Evolutionary conservation across 352 stramenopile genomes (phyloP), one percentile per base, ranked within the genome.

Genomic region (Phytopythium litorale): DNA sequence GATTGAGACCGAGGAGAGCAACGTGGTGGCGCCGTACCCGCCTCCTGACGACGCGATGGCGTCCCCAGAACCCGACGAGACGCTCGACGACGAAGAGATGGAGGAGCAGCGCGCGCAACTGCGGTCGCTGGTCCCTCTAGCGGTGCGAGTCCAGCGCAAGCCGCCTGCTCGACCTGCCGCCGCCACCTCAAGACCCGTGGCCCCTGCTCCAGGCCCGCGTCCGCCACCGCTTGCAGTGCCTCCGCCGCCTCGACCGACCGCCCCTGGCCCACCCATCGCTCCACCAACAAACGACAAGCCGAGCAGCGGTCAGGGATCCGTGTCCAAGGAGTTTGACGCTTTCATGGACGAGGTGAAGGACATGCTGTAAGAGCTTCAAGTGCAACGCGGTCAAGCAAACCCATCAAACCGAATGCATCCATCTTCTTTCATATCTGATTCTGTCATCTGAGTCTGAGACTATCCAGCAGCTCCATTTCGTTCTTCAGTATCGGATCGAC

Each of bases 321-420:
- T 78, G 11, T 83, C 79, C 0, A 82, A 74, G 33, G 77, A 88
- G 51, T 89, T 86, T 37, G 79, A 89, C 40, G 67, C 74, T 19
- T 91, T 91, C 68, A 88, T 91, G 71, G 72, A 87, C n/a, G 79
- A 91, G 55, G 78, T 88, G 54, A 77, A 85, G 35, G 70, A 67
- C 12, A 30, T 78, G 53, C 48, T 80, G 21, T 63, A 32, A 32
- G 49, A 57, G 40, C 7, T 6, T 30, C 21, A 33, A 16, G 18
- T 56, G 32, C 30, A 43, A 38, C 18, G 7, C 7, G 50, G 32
- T 48, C 21, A 33, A 19, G 28, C 16, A 7, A 58, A 49, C 35
- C 32, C 28, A 13, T 25, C 23, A 18, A 50, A 51, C 35, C 30
- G 58, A 57, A 64, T 48, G 25, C 43, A 63, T n/a, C 12, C n/a